Base-by-base conservation (phyloP, 108 stramenopile species). In the Cyclostephanos tholiformis region DNA sequence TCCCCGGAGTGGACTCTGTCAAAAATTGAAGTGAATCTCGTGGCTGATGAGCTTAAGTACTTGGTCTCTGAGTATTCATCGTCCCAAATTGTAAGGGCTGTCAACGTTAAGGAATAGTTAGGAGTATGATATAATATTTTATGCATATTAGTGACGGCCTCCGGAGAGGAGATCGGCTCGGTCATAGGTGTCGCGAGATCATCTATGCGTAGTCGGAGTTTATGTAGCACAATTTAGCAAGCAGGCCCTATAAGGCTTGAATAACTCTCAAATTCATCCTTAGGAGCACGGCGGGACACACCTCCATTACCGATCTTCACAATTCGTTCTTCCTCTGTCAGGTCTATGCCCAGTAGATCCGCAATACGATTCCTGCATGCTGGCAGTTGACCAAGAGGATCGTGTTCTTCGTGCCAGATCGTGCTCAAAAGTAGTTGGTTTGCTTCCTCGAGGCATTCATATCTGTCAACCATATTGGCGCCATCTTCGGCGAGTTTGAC, bases 401-500 rank as follows among this genome's bases (percentile, higher is more conserved):
- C 84, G 7, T 68, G 55, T 67, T 85, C 86, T 19, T 74, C 81
- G 23, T 87, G 74, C 86, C 86, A 87, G 13, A 52, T 51, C 14
- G 63, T 71, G 63, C 69, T 74, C 22, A 79, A 44, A 17, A 87
- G 74, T 39, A 85, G 25, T 14, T 87, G 56, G 22, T 65, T 82
- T 12, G 74, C 84, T 48, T 72, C 59, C 26, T 87, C 84, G 10
- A 83, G 30, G 41, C 32, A 25, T 59, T 53, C 66, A 32, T 66
- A 16, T 20, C 53, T 60, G 44, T 36, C 48, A 50, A 80, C 61
- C 36, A 83, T 35, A 16, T 59, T 27, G 14, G 61, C 77, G 44
- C 78, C 78, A 56, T 82, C 79, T 59, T 91, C 94, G 26, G 93
- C 64, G 32, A 97, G 59, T 63, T 80, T 80, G 36, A 92, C 77